Conservation (phyloP, 805 yeast species). For the Cyberlindnera misumaiensis region DNA sequence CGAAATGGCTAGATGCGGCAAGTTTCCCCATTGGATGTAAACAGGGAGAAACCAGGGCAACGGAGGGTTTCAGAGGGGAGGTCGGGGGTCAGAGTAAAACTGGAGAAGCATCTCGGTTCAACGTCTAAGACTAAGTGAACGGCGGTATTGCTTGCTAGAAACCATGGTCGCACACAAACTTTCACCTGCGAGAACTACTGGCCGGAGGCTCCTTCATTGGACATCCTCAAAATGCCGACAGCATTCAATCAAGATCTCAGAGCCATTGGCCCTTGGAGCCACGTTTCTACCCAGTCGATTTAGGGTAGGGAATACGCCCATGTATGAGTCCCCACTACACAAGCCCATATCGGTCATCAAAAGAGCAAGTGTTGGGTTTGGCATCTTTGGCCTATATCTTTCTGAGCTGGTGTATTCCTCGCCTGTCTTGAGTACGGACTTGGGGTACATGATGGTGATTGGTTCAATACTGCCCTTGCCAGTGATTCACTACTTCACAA, state of each 20-base stretch:
- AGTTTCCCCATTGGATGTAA: slow-evolving; percentile 14
- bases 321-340: slow-evolving; percentile 59
- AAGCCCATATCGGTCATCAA: slow-evolving; percentile 57
- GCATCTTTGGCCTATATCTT: slow-evolving; percentile 52
- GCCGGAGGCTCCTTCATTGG: not conserved
- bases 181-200: too few species aligned
- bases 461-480: slow-evolving; percentile 52
- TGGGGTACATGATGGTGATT: slow-evolving; percentile 35
- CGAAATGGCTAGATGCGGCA: slow-evolving; percentile 3
- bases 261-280: slow-evolving; percentile 33
- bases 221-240: not conserved
- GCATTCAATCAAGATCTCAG: slow-evolving; percentile 25
- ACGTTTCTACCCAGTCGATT: slow-evolving; percentile 44
- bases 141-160: too few species aligned
- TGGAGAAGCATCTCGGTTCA: too few species aligned
- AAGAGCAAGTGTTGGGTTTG: slow-evolving; percentile 54
- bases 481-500: slow-evolving; percentile 44
- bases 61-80: too few species aligned
- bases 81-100: too few species aligned
- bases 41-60: slow-evolving; percentile 2
- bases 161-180: too few species aligned
- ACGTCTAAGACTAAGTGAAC: too few species aligned
- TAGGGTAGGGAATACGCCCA: slow-evolving; percentile 52
- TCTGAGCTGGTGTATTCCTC: slow-evolving; percentile 54
- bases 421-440: slow-evolving; percentile 40